Conservation (phyloP, 2,329 filamentous ascomycete genomes). For the Curvularia spicifera region DNA sequence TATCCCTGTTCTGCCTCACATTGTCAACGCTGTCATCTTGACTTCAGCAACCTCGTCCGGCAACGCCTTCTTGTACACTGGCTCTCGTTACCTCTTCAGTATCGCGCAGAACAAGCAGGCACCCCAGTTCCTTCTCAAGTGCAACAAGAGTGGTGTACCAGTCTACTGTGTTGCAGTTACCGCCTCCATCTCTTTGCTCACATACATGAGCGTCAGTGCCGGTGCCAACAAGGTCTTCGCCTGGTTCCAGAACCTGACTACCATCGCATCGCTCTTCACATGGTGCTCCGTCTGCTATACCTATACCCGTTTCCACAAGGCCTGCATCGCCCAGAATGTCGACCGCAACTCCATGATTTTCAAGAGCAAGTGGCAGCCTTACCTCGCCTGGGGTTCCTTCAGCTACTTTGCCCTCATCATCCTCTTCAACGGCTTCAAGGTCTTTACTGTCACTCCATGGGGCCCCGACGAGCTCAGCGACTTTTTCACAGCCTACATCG, state of each 20-base stretch:
- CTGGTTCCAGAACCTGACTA: slow-evolving; percentile 76
- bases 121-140: slow-evolving; percentile 59
- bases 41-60: slow-evolving; percentile 73
- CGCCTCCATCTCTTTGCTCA: slow-evolving; percentile 53
- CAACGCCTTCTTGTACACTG: slow-evolving; percentile 68
- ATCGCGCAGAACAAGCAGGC: slow-evolving; percentile 60
- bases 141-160: slow-evolving; percentile 54
- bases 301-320: slow-evolving; percentile 63
- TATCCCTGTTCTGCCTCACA: slow-evolving; percentile 69
- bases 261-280: slow-evolving; percentile 60
- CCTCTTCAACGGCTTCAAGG: slow-evolving; percentile 67
- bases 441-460: slow-evolving; percentile 61
- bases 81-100: slow-evolving; percentile 60
- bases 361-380: slow-evolving; percentile 56
- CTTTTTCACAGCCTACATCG: slow-evolving; percentile 61
- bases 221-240: slow-evolving; percentile 61
- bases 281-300: slow-evolving; percentile 63
- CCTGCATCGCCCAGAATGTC: slow-evolving; percentile 59
- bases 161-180: slow-evolving; percentile 49
- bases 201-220: slow-evolving; percentile 58
- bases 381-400: slow-evolving; percentile 66
- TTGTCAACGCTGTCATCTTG: slow-evolving; percentile 79
- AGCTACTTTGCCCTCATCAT: slow-evolving; percentile 61
- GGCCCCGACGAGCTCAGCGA: slow-evolving; percentile 45
- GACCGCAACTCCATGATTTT: slow-evolving; percentile 61